These are phyloP conservation scores for Talaromyces verruculosus DNA, from an alignment of 2,329 filamentous ascomycete species.

Conservation along the genomic window DNA sequence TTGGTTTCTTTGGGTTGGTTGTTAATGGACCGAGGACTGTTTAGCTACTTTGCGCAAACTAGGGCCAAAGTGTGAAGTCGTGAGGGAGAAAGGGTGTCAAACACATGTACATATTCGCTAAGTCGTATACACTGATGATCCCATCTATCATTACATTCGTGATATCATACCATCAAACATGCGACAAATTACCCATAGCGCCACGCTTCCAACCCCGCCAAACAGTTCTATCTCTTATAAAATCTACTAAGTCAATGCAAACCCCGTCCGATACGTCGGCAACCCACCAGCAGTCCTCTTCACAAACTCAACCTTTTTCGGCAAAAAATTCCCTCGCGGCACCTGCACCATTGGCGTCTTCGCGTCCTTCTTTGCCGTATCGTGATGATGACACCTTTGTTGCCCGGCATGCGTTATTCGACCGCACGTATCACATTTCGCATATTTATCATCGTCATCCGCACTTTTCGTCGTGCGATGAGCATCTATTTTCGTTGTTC, in stretches of 20 bases:
- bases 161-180: background rate
- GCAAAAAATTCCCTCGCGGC: slow-evolving; percentile 26
- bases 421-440: slow-evolving; percentile 23
- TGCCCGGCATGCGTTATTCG: slow-evolving; percentile 25
- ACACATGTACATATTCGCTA: background rate
- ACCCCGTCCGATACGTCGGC: slow-evolving; percentile 29
- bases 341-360: slow-evolving; percentile 28
- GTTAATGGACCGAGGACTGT: slow-evolving; percentile 28
- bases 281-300: slow-evolving; percentile 27
- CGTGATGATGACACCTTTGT: slow-evolving; percentile 27
- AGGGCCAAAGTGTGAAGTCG: background rate
- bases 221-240: background rate
- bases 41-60: background rate
- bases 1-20: slow-evolving; percentile 35
- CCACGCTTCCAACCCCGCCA: background rate
- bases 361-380: slow-evolving; percentile 1
- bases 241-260: slow-evolving; percentile 25
- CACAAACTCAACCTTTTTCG: slow-evolving; percentile 29
- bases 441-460: background rate
- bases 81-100: background rate
- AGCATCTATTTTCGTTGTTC: background rate
- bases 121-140: background rate
- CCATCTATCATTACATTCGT: background rate
- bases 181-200: background rate
- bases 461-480: background rate